Base-by-base conservation (phyloP, 192 early-diverging fungal species). In the Obelidium mucronatum region DNA sequence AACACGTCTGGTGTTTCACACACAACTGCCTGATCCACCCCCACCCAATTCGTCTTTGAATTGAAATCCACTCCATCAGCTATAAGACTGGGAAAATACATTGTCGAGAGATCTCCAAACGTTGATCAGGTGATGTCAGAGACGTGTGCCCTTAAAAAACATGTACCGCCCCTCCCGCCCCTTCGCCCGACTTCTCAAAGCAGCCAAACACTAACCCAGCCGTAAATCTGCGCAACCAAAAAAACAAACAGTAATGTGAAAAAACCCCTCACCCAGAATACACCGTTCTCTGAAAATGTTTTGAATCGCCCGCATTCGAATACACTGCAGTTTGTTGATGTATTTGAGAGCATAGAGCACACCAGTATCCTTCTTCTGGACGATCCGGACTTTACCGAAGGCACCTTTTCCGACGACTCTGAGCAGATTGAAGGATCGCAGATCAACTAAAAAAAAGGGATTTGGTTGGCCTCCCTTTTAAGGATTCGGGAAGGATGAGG, bases 361-460 rank as follows among this genome's bases (percentile, higher is more conserved):
- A 67, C 91, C 88, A 0, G 93, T 88, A 33, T 87, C 84, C 76
- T 90, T 91, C 79, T 96, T 94, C 80, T 97, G 92, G 3, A 99
- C 96, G 3, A 99, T 94, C n/a, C 95, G 91, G 36, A 94, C 94
- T 84, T 95, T 97, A 67, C 97, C 97, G 79, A 99, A 98, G 4
- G 95, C 95, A 1, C 97, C 97, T 75, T 95, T 95, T 3, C 97
- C 97, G 30, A 99, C 92, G 15, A 90, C 90, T 44, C 93, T 91
- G 62, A 95, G 83, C 19, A 99, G 89, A 64, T 92, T 90, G 80
- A 99, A 99, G 77, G 96, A 94, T 42, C 91, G 87, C 37, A 98
- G 86, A 52, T 95, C 91, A 35, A 94, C 92, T 92, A 71, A 34
- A 52, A 69, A 52, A 26, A 3, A 15, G 24, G 17, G 28, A 31